Base-by-base conservation (phyloP, 1,284 basidiomycete genomes). In the Dichomitus squalens region DNA sequence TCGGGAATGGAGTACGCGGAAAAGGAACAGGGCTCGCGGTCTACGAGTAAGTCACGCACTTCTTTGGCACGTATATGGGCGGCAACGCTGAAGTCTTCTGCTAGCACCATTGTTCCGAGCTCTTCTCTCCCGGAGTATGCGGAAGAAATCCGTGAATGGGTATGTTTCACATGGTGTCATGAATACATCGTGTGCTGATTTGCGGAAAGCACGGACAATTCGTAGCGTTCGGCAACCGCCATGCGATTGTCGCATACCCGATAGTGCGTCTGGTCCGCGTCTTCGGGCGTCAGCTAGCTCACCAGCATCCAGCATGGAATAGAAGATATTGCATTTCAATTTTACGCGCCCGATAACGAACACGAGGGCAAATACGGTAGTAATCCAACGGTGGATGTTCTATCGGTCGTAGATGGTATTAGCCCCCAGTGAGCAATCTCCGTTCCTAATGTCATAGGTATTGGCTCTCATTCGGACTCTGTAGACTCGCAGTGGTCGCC, bases 201-300 rank as follows among this genome's bases (percentile, higher is more conserved):
- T 33, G 9, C 18, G 8, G 35, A 23, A 33, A 82, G 80, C 66
- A 65, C 23, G 64, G 69, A 1, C 68, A 75, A 52, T 73, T 72
- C 41, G 60, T 69, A 1, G 79, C 79, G 73, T 70, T 79, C 29
- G 80, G 81, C n/a, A 66, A 75, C 43, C 71, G 70, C 5, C 68
- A 65, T 0, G 65, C 70, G 3, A 71, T 70, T 2, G 55, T 77
- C 6, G 73, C 69, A 4, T 78, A 71, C 52, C 76, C 76, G 1
- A 53, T 76, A 11, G 80, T 81, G 47, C 60, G 60, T 55, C 18
- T n/a, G 12, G 20, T 41, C 18, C 18, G 27, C 9, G 31, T 7
- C 31, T 21, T 3, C 3, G n/a, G 14, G 27, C 16, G 6, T 4
- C 23, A 5, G 18, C 20, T 7, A 25, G 21, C n/a, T 29, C 1